Evolutionary conservation across 208 protist genomes (phyloP), one percentile per base, ranked within the genome.

Genomic region (Trypanosoma rangeli): DNA sequence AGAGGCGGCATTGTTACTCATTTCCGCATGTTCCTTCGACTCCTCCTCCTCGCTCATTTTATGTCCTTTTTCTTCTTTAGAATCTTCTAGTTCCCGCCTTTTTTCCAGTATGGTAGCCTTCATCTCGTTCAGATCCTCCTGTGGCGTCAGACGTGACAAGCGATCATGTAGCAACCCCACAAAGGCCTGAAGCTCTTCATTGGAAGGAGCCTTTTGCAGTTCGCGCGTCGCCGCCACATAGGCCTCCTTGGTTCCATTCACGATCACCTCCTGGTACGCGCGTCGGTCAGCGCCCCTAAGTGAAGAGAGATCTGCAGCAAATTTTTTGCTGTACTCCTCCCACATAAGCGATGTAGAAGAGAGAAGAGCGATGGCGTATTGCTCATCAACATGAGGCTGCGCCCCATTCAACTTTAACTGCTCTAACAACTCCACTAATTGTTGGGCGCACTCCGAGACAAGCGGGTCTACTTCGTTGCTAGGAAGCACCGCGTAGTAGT

Each of bases 401-500:
- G 63, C 46, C 15, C 87, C 85, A 72, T 79, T 85, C 13, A 64
- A 9, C 56, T 80, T 73, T 24, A 93, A 68, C 72, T 90, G 78
- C 8, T 77, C 85, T 28, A 89, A 58, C 18, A 90, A 64, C 33
- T 87, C 79, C 33, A 93, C 75, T 56, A 93, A 57, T 49, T 93
- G 82, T 33, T 79, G 79, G 20, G 87, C 87, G 72, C 85, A 89
- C 63, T 88, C 84, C 46, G 50, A 61, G 57, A 81, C 74, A 57
- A 79, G 61, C 37, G 46, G 48, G n/a, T 75, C 72, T 33, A 62
- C 68, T 48, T 78, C 77, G 2, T 56, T 46, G 52, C 44, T 54
- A 26, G 68, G 44, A 15, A 78, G 67, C 5, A 84, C 68, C 37
- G 82, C 84, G 57, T 90, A 89, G 66, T 91, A 90, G 59, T 87